phyloP scores from a whole-genome alignment of 1,284 basidiomycete genomes.

The Tremellales sp. region DNA sequence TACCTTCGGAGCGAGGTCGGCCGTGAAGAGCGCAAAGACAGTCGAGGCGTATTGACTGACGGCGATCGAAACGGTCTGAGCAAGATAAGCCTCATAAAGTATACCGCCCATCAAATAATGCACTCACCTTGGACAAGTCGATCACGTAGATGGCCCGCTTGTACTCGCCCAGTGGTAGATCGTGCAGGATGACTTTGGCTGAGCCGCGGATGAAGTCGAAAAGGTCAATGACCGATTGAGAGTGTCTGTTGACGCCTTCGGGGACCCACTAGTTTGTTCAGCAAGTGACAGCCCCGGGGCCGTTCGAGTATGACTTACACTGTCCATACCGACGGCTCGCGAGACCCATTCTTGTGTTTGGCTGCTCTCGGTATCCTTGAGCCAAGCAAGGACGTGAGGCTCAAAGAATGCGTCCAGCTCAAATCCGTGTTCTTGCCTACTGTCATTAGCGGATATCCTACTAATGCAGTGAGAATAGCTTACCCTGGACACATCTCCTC shows the following conservation, averaged over 20 bases:
- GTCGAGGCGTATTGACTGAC: conserved; percentile 43
- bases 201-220: conserved; percentile 46
- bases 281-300: neutral
- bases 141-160: conserved; percentile 46
- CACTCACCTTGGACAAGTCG: conserved; percentile 42
- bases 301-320: conserved; percentile 21
- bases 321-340: conserved; percentile 45
- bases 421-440: conserved; percentile 34
- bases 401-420: conserved; percentile 48
- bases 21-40: conserved; percentile 37
- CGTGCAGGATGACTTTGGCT: conserved; percentile 34
- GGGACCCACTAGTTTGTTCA: conserved; percentile 39
- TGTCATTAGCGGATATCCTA: neutral
- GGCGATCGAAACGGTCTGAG: conserved; percentile 36
- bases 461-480: conserved; percentile 2
- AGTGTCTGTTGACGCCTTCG: conserved; percentile 40
- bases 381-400: conserved; percentile 46
- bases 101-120: neutral
- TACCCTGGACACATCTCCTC: conserved; percentile 39
- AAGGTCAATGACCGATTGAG: conserved; percentile 45
- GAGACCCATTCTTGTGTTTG: conserved; percentile 46
- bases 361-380: conserved; percentile 41
- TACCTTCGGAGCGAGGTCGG: conserved; percentile 35
- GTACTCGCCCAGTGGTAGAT: conserved; percentile 43
- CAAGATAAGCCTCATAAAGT: neutral